Percentiles rank a stretch among this genome's conserved stretches.
These are phyloP conservation scores for Trypanosoma caninum DNA, from an alignment of 208 protist genomes.

Conservation along the genomic window DNA sequence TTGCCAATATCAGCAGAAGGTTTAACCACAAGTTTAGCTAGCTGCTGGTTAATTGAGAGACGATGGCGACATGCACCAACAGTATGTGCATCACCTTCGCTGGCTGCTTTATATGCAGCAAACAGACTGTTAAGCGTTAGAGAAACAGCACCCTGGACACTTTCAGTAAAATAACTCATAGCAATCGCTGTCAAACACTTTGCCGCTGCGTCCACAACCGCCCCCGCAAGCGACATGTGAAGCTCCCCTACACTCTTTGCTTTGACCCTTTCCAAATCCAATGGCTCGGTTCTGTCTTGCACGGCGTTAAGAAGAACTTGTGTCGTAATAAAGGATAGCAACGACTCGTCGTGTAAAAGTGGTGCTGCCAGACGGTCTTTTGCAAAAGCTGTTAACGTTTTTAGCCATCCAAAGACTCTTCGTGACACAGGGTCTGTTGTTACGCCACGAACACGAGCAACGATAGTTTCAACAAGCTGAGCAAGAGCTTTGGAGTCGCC, in stretches of 20 bases:
- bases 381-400: constrained; percentile 21
- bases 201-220: constrained; percentile 40
- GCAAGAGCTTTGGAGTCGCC: constrained; percentile 12
- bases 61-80: constrained; percentile 25
- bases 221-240: constrained; percentile 2
- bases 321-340: neutral
- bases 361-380: constrained; percentile 11
- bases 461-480: constrained; percentile 7
- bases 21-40: constrained; percentile 45
- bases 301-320: constrained; percentile 13
- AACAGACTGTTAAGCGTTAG: constrained; percentile 32
- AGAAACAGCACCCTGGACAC: constrained; percentile 5
- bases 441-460: neutral
- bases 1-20: constrained; percentile 45
- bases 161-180: constrained; percentile 22
- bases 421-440: neutral
- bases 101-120: constrained; percentile 28
- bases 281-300: neutral
- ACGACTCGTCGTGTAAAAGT: constrained; percentile 15
- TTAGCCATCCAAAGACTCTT: constrained; percentile 19
- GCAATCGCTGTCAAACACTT: constrained; percentile 49
- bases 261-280: constrained; percentile 8
- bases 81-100: constrained; percentile 5
- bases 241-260: constrained; percentile 1
- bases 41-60: constrained; percentile 51